Conservation (phyloP, 768 basidiomycete genomes). For the Macrolepiota albuminosa region DNA sequence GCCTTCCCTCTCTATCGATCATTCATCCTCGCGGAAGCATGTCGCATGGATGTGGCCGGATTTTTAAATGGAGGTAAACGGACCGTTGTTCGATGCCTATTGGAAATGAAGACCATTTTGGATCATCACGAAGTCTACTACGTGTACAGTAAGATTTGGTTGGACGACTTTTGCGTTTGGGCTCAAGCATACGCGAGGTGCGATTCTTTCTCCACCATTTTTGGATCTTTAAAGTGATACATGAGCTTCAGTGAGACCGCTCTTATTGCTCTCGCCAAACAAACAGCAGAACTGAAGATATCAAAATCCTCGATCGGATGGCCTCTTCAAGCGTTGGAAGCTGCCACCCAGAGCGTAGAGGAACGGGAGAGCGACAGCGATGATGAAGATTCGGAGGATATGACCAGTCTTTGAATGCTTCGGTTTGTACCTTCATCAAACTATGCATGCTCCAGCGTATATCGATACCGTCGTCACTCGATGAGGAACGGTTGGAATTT, state of each 20-base stretch:
- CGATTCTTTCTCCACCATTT: constrained; percentile 17
- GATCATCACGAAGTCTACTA: constrained; percentile 86
- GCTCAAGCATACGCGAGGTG: constrained; percentile 66
- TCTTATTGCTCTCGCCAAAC: constrained; percentile 40
- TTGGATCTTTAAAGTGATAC: neutral
- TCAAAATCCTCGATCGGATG: constrained; percentile 60
- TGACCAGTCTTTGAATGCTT: constrained; percentile 1
- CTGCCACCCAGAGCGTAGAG: constrained; percentile 34
- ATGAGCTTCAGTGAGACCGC: constrained; percentile 48
- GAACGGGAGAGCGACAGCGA: constrained; percentile 61
- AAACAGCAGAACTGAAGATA: constrained; percentile 36
- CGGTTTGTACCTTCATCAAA: neutral
- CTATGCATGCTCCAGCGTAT: neutral
- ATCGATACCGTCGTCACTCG: neutral
- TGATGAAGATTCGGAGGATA: constrained; percentile 42
- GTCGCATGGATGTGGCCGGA: constrained; percentile 57
- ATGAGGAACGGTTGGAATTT: neutral
- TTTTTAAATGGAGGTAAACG: constrained; percentile 60
- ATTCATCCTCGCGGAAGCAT: constrained; percentile 66
- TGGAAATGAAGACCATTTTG: constrained; percentile 69
- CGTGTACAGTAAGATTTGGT: constrained; percentile 83
- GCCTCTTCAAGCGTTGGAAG: constrained; percentile 67
- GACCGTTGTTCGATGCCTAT: constrained; percentile 55
- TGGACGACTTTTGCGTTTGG: constrained; percentile 86
- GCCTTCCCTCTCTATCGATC: constrained; percentile 79